Evolutionary conservation across 1,139 yeast genomes (phyloP), one percentile per base, ranked within the genome.

Genomic region (Yarrowia galli): DNA sequence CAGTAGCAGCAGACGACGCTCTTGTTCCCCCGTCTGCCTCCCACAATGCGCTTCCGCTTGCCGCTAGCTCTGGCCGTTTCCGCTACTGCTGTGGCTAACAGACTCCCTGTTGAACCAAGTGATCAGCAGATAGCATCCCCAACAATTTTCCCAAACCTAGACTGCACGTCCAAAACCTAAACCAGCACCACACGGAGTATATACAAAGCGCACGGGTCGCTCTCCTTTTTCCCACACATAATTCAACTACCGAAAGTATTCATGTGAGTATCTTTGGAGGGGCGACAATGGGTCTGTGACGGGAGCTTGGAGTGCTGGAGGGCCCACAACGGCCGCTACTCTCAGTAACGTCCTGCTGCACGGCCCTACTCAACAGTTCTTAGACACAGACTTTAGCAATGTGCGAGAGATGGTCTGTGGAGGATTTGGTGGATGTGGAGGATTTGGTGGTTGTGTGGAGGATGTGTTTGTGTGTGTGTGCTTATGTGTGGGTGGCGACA

Each of bases 101-200:
- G n/a, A 15, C 28, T 18, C 25, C 23, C 54, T 28, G 54, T 32
- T 16, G 20, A 32, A 13, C 28, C 25, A 16, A 54, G 61, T 40
- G 61, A 54, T 54, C 61, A 54, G 61, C 61, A 54, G 61, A 54
- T 40, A 25, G 61, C 61, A 54, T 54, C 61, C 61, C 61, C 61
- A 54, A 54, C 61, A 54, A 54, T 40, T 54, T 54, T 40, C 61
- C 61, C 61, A 54, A 54, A 54, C 61, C 61, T 54, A 36, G 61
- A 40, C 28, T 28, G 36, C 36, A 38, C 36, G 13, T 6, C 15
- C 46, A 54, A 28, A 54, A 54, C 61, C 61, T 54, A 22, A 54
- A 40, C 61, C 46, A 54, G 48, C 61, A 54, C 61, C 61, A 40
- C 61, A 38, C 61, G 22, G 61, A 40, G 46, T 40, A 38, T 54